These are phyloP conservation scores for Apocynum venetum DNA, from an alignment of 257 asterid genomes.

Conservation along the genomic window DNA sequence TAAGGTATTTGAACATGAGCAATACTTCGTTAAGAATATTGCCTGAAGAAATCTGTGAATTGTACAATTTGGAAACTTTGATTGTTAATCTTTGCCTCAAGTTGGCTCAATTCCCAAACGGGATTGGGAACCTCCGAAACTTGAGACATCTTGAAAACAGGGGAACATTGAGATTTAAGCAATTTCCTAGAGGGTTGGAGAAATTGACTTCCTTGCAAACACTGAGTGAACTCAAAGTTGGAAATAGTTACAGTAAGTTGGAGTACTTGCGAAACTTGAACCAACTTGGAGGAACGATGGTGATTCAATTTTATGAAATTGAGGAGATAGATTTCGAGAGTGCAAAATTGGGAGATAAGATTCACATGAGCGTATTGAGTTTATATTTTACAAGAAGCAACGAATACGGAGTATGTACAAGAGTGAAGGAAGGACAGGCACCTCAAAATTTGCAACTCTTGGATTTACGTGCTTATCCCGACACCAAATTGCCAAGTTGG, in stretches of 20 bases:
- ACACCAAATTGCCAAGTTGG: neutral
- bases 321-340: neutral
- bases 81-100: neutral
- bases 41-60: constrained; percentile 14
- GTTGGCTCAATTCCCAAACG: constrained; percentile 16
- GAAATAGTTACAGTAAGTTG: constrained; percentile 1
- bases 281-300: neutral
- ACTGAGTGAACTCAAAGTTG: constrained; percentile 2
- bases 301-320: too few species aligned
- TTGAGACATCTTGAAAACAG: constrained; percentile 20
- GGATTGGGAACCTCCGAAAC: constrained; percentile 12
- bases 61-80: constrained; percentile 23
- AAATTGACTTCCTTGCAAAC: neutral
- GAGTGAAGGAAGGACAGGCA: too few species aligned
- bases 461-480: neutral
- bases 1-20: constrained; percentile 18
- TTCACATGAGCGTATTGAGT: too few species aligned
- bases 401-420: too few species aligned
- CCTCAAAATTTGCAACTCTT: too few species aligned
- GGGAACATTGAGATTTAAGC: neutral
- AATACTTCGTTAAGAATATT: constrained; percentile 9
- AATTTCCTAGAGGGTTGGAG: constrained; percentile 1
- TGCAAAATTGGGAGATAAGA: neutral
- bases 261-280: neutral
- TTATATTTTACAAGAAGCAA: too few species aligned